Percentiles rank a stretch among this genome's conserved stretches.
Conservation (phyloP, 306 rosid genomes). For the Vigna radiata region DNA sequence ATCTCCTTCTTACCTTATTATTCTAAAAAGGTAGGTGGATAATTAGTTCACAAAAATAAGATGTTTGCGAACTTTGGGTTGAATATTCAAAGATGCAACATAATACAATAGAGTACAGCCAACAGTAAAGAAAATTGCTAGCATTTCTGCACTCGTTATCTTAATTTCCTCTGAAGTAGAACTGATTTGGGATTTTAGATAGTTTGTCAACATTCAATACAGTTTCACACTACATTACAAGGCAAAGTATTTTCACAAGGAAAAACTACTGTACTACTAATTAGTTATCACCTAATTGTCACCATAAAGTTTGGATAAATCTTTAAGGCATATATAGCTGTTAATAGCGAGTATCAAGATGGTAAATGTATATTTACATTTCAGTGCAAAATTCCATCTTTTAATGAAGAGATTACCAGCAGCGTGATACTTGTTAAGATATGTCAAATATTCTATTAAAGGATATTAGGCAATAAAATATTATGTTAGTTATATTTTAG, state of each 20-base stretch:
- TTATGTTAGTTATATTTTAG: too few relatives aligned
- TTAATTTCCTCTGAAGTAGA: neutral
- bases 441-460: too few relatives aligned
- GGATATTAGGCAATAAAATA: too few relatives aligned
- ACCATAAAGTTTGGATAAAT: neutral
- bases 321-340: neutral
- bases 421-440: neutral
- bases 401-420: conserved; percentile 1
- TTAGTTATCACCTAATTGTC: neutral
- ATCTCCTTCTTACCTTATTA: neutral
- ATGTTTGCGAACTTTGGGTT: neutral
- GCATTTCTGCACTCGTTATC: neutral
- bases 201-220: neutral
- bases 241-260: neutral
- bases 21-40: neutral
- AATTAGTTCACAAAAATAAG: neutral
- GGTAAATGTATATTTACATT: conserved; percentile 31
- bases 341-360: neutral
- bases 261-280: neutral
- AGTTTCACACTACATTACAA: neutral
- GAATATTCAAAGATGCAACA: neutral
- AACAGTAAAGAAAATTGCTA: neutral
- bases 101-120: neutral
- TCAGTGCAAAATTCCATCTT: conserved; percentile 17
- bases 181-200: neutral